A percentile compares a stretch with the other conserved stretches of the same genome.
These are phyloP conservation scores for Neobulgaria alba DNA, from an alignment of 2,329 filamentous ascomycete genomes.

Conservation along the genomic window DNA sequence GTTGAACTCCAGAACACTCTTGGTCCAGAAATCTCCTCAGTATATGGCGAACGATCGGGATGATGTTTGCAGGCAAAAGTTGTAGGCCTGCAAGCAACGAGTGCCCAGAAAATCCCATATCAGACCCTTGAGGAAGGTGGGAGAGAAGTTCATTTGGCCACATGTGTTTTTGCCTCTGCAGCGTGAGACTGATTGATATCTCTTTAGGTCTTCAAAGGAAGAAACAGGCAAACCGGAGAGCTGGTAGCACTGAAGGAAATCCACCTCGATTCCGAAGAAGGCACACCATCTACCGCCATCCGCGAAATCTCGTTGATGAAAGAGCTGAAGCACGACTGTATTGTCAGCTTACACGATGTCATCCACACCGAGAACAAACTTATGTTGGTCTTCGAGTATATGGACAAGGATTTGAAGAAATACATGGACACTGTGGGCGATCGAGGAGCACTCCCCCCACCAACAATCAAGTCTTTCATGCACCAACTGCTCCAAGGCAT, in stretches of 20 bases:
- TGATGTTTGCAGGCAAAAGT: too few relatives aligned
- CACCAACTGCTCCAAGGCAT: constrained; percentile 93
- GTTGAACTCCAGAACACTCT: too few relatives aligned
- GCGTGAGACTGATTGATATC: too few relatives aligned
- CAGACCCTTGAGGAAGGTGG: too few relatives aligned
- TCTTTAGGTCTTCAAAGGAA: constrained; percentile 90
- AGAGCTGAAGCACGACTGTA: constrained; percentile 97
- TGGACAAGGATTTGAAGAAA: constrained; percentile 97
- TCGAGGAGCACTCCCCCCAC: constrained; percentile 76
- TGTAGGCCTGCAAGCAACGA: too few relatives aligned
- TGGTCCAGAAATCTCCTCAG: neutral
- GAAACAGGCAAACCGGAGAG: constrained; percentile 93
- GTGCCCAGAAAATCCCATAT: too few relatives aligned
- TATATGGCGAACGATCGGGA: too few relatives aligned
- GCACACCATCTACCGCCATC: constrained; percentile 93
- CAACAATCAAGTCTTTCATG: constrained; percentile 98
- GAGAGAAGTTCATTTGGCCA: too few relatives aligned
- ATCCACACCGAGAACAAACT: constrained; percentile 99
- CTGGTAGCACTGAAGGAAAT: constrained; percentile 97
- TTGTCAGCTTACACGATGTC: constrained; percentile 93
- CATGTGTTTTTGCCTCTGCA: too few relatives aligned
- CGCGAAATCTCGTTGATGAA: constrained; percentile 99
- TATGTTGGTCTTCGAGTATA: constrained; percentile 98
- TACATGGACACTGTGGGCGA: constrained; percentile 96
- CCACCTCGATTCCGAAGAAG: constrained; percentile 96